A percentile compares a stretch with the other conserved stretches of the same genome.
Evolutionary conservation across 352 stramenopile genomes (phyloP).

Genomic region (Phytophthora pisi): DNA sequence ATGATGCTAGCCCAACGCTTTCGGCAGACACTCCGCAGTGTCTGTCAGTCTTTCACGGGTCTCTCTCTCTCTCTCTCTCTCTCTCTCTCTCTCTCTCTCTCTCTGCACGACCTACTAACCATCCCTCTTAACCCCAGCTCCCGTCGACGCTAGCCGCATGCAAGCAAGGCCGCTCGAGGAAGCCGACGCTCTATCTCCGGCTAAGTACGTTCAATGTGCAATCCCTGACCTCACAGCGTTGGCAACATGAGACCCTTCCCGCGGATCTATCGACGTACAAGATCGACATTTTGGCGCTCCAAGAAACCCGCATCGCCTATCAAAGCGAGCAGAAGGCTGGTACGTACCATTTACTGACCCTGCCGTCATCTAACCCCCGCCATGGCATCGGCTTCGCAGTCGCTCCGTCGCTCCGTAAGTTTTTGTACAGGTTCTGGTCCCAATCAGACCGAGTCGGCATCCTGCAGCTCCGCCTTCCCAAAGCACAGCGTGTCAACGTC

Average conservation of each 20-base stretch:
- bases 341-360: slow-evolving; percentile 10
- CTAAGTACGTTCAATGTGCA: slow-evolving; percentile 16
- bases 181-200: background rate
- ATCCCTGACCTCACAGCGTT: slow-evolving; percentile 12
- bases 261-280: slow-evolving; percentile 5
- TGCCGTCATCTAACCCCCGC: background rate
- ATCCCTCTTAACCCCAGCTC: slow-evolving; percentile 9
- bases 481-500: background rate
- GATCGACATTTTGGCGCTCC: slow-evolving; percentile 5
- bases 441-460: slow-evolving; percentile 11
- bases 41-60: slow-evolving; percentile 17
- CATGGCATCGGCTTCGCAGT: slow-evolving; percentile 15
- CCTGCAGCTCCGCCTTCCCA: slow-evolving; percentile 6
- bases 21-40: slow-evolving; percentile 8
- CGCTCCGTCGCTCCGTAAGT: slow-evolving; percentile 9
- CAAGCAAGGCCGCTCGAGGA: background rate
- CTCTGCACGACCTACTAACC: background rate
- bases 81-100: slow-evolving; percentile 7
- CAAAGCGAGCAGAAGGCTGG: slow-evolving; percentile 11
- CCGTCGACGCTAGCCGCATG: slow-evolving; percentile 7
- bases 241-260: slow-evolving; percentile 11
- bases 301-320: slow-evolving; percentile 9
- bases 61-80: slow-evolving; percentile 2
- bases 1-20: slow-evolving; percentile 23
- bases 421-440: slow-evolving; percentile 7